These are phyloP conservation scores for Phialophora verrucosa DNA, from an alignment of 2,329 filamentous ascomycete genomes.

Conservation along the genomic window DNA sequence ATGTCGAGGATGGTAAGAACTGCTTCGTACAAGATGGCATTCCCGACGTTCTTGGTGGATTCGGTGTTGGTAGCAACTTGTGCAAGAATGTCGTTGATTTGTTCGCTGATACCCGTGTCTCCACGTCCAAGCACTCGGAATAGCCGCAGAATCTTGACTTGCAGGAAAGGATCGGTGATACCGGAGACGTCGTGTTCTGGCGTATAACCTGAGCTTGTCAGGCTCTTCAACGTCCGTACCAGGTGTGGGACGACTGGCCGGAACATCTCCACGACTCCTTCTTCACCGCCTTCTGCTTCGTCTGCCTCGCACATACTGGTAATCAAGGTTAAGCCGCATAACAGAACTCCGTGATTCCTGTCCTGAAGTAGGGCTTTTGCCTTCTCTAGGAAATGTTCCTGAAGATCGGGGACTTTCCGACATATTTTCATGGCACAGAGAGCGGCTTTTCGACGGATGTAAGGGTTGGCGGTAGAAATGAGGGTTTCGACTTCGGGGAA, in stretches of 20 bases:
- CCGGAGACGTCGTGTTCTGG: slow-evolving; percentile 98
- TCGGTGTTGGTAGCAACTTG: slow-evolving; percentile 98
- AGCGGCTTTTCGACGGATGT: slow-evolving; percentile 94
- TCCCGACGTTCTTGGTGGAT: slow-evolving; percentile 96
- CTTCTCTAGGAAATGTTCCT: slow-evolving; percentile 97
- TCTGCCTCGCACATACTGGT: slow-evolving; percentile 94
- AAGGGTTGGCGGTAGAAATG: slow-evolving; percentile 93
- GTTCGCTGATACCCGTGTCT: slow-evolving; percentile 85
- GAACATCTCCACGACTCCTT: slow-evolving; percentile 89
- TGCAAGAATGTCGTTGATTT: slow-evolving; percentile 97
- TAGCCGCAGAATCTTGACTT: slow-evolving; percentile 91
- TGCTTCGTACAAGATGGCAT: slow-evolving; percentile 96
- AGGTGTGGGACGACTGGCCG: slow-evolving; percentile 81
- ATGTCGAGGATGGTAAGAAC: slow-evolving; percentile 97
- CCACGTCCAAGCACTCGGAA: slow-evolving; percentile 85
- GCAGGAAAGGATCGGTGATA: slow-evolving; percentile 95
- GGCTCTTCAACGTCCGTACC: slow-evolving; percentile 86
- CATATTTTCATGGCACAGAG: slow-evolving; percentile 99
- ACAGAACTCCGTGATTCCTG: slow-evolving; percentile 90
- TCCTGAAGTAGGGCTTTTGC: slow-evolving; percentile 86
- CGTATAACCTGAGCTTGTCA: slow-evolving; percentile 94
- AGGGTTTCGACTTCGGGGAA: slow-evolving; percentile 95
- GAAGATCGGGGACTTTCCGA: slow-evolving; percentile 93
- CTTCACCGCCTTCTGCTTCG: slow-evolving; percentile 82
- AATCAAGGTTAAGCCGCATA: slow-evolving; percentile 90